Percentiles rank a stretch among this genome's conserved stretches.
phyloP scores from a whole-genome alignment of 805 yeast species.

The Ogataea angusta region DNA sequence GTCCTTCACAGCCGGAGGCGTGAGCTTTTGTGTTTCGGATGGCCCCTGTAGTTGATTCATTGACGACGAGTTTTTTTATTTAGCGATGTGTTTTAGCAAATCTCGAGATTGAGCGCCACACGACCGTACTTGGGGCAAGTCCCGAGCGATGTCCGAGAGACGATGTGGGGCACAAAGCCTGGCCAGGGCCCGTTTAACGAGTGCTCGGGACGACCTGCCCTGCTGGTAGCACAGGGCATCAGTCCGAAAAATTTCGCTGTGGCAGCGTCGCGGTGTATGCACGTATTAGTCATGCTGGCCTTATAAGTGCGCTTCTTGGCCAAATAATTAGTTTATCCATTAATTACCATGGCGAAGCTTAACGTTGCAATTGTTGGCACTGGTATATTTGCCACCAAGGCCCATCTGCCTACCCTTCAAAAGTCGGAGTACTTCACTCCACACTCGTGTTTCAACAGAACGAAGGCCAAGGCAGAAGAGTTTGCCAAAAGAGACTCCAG shows the following conservation, averaged over 20 bases:
- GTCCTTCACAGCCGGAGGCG: constrained; percentile 30
- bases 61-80: constrained; percentile 12
- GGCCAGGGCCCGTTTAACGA: too few species aligned
- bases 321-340: not conserved
- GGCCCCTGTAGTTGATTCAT: constrained; percentile 8
- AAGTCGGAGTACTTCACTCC: constrained; percentile 52
- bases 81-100: constrained; percentile 8
- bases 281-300: too few species aligned
- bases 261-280: too few species aligned
- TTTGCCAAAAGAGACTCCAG: constrained; percentile 68
- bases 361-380: constrained; percentile 75
- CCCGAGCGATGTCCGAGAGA: too few species aligned
- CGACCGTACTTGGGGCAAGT: too few species aligned
- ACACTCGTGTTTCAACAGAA: constrained; percentile 77
- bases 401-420: constrained; percentile 73
- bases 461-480: constrained; percentile 74
- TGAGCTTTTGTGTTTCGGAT: constrained; percentile 20
- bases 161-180: too few species aligned
- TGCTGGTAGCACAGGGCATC: too few species aligned
- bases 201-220: too few species aligned
- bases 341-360: constrained; percentile 20
- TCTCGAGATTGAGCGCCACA: constrained; percentile 3
- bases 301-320: too few species aligned
- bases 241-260: too few species aligned
- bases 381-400: constrained; percentile 83